Percentiles rank a stretch among this genome's conserved stretches.
Evolutionary conservation across 352 stramenopile genomes (phyloP).

Genomic region (Salisapilia sapeloensis): DNA sequence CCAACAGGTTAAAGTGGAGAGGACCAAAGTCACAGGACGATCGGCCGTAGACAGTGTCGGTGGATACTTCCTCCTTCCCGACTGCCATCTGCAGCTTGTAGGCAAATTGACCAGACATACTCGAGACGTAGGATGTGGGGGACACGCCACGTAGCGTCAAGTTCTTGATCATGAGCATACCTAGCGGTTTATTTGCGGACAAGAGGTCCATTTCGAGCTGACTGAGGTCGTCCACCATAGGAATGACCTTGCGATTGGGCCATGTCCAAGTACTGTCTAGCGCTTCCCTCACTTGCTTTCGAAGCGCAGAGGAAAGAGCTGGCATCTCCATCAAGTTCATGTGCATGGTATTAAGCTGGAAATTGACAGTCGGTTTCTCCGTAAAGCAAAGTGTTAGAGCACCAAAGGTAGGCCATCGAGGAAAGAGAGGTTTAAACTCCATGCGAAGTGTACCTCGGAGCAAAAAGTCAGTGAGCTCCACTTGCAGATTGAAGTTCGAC

Average conservation of each 20-base stretch:
- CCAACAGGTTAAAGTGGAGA: constrained; percentile 12
- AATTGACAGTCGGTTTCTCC: constrained; percentile 22
- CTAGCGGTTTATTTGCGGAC: constrained; percentile 14
- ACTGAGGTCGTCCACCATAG: constrained; percentile 22
- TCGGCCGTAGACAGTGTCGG: constrained; percentile 9
- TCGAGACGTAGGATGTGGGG: constrained; percentile 9
- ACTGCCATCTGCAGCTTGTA: constrained; percentile 14
- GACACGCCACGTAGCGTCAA: constrained; percentile 11
- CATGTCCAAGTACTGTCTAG: constrained; percentile 16
- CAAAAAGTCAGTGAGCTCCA: constrained; percentile 23
- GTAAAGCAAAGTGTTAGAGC: constrained; percentile 20
- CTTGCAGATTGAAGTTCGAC: constrained; percentile 14
- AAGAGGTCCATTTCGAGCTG: constrained; percentile 25
- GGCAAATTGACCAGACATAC: constrained; percentile 14
- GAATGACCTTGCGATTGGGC: constrained; percentile 25
- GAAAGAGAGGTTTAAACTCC: constrained; percentile 24
- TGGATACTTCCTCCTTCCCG: constrained; percentile 11
- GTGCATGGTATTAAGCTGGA: constrained; percentile 19
- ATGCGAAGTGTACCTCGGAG: constrained; percentile 19
- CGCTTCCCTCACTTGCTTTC: constrained; percentile 13
- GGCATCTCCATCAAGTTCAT: constrained; percentile 26
- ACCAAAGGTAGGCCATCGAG: constrained; percentile 21
- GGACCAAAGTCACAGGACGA: constrained; percentile 9
- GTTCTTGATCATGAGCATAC: constrained; percentile 18
- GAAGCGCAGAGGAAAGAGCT: constrained; percentile 20